Conservation (phyloP, 768 basidiomycete species). For the Phlegmacium glaucopus region DNA sequence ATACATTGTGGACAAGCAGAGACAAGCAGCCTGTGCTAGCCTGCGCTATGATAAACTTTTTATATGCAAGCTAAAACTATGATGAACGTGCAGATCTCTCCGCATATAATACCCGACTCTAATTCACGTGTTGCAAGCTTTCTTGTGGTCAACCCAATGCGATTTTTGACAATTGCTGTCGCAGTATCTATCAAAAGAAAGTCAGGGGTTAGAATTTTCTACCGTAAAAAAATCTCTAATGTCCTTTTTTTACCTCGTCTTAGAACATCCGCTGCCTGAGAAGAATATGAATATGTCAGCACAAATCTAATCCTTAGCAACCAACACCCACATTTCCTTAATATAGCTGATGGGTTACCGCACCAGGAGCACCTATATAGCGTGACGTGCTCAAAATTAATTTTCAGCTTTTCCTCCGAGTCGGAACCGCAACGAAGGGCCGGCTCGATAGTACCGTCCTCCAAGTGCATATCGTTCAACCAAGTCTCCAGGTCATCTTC, state of each 20-base stretch:
- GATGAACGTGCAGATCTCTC: not conserved
- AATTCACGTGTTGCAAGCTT: slow-evolving; percentile 13
- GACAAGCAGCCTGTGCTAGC: too few species aligned
- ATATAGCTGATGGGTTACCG: slow-evolving; percentile 46
- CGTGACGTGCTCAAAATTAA: slow-evolving; percentile 45
- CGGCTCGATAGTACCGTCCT: slow-evolving; percentile 26
- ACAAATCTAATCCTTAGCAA: not conserved
- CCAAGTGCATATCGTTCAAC: slow-evolving; percentile 47
- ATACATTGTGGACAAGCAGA: too few species aligned
- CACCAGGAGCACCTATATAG: slow-evolving; percentile 66
- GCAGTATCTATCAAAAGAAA: slow-evolving; percentile 13
- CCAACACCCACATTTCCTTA: slow-evolving; percentile 18
- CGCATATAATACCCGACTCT: not conserved
- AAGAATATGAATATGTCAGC: not conserved
- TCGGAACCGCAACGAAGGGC: slow-evolving; percentile 20
- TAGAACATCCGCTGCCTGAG: slow-evolving; percentile 21
- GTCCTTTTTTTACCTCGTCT: slow-evolving; percentile 16
- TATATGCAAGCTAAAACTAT: not conserved
- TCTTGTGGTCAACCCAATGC: slow-evolving; percentile 23
- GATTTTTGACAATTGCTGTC: slow-evolving; percentile 23
- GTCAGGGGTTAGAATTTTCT: not conserved
- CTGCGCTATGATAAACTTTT: not conserved
- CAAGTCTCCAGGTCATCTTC: slow-evolving; percentile 59
- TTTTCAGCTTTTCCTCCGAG: slow-evolving; percentile 41
- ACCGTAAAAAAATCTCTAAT: not conserved